phyloP scores from a whole-genome alignment of 306 rosid species.

The Quillaja saponaria region DNA sequence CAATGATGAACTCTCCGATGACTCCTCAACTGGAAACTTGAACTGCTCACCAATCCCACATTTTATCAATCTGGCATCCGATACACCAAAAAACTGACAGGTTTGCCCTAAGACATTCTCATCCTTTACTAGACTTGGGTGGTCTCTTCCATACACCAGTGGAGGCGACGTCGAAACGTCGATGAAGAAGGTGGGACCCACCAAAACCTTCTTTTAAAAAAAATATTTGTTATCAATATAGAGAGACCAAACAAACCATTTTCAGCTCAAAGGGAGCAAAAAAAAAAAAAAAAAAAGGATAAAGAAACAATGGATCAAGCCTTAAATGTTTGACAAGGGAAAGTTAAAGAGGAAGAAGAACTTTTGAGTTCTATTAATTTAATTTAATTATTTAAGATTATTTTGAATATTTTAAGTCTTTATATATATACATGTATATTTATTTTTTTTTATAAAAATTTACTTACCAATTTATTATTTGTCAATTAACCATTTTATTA shows the following conservation, averaged over 20 bases:
- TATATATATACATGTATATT: too few relatives aligned
- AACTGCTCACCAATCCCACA: slow-evolving; percentile 24
- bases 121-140: not conserved
- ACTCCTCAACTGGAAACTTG: slow-evolving; percentile 37
- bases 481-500: too few relatives aligned
- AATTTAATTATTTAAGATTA: too few relatives aligned
- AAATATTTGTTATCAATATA: too few relatives aligned
- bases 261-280: not conserved
- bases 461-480: too few relatives aligned
- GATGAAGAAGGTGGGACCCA: slow-evolving; percentile 65
- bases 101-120: slow-evolving; percentile 8
- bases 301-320: too few relatives aligned
- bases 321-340: too few relatives aligned
- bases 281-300: too few relatives aligned
- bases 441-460: too few relatives aligned
- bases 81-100: slow-evolving; percentile 29
- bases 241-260: not conserved
- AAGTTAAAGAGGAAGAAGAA: too few relatives aligned
- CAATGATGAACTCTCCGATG: slow-evolving; percentile 68
- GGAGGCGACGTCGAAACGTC: slow-evolving; percentile 48
- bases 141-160: slow-evolving; percentile 19
- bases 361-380: too few relatives aligned
- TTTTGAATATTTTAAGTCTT: too few relatives aligned
- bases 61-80: slow-evolving; percentile 13
- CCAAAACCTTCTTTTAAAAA: slow-evolving; percentile 52